These are phyloP conservation scores for Microsporum canis DNA, from an alignment of 2,329 filamentous ascomycete genomes.

Conservation along the genomic window DNA sequence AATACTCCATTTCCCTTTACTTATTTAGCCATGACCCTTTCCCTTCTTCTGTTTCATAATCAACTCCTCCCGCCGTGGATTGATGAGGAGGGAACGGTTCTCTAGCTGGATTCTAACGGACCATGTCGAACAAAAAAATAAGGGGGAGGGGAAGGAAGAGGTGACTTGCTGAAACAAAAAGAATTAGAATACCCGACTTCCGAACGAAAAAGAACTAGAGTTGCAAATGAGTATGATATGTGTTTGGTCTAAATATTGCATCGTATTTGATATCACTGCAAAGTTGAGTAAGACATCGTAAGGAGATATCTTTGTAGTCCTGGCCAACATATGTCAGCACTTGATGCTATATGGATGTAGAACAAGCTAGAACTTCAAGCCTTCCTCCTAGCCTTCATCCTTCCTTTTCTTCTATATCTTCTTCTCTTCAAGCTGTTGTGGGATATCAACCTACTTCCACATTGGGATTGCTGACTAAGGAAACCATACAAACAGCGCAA, in stretches of 20 bases:
- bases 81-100: neutral
- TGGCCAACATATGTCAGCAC: too few relatives aligned
- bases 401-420: too few relatives aligned
- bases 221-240: neutral
- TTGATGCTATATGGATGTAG: too few relatives aligned
- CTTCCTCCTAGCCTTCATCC: too few relatives aligned
- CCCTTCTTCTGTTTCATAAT: neutral
- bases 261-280: neutral
- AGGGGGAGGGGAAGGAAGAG: neutral
- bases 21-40: too few relatives aligned
- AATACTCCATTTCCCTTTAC: neutral
- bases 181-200: neutral
- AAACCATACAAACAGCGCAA: neutral
- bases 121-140: neutral
- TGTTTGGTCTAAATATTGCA: neutral
- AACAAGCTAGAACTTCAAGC: too few relatives aligned
- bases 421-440: neutral
- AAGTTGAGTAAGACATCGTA: neutral
- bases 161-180: neutral
- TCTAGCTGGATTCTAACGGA: neutral
- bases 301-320: too few relatives aligned
- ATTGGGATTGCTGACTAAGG: neutral
- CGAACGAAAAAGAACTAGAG: constrained; percentile 1
- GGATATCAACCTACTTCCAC: neutral
- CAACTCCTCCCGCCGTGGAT: neutral